Conservation (phyloP, 202 grass and related monocot genomes). For the Dendrocalamus latiflorus region DNA sequence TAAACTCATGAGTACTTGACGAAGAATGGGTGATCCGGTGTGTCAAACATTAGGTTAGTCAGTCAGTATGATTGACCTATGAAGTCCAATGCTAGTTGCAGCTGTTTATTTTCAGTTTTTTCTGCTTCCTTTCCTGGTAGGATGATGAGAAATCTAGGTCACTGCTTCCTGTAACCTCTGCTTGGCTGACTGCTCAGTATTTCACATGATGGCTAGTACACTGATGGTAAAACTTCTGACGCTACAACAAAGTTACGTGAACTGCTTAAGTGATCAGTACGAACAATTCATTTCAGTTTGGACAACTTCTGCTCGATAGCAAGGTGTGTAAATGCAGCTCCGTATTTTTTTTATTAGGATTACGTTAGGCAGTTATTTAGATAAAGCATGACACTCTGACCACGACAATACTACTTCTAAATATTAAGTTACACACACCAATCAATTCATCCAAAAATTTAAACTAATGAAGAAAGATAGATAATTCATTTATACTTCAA, state of each 20-base stretch:
- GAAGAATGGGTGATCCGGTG: not conserved
- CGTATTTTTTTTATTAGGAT: not conserved
- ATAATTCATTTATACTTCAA: too few relatives aligned
- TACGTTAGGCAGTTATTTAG: not conserved
- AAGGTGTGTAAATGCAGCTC: not conserved
- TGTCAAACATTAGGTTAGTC: conserved; percentile 35
- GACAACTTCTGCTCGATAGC: not conserved
- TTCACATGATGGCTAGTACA: not conserved
- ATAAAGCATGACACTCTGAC: not conserved
- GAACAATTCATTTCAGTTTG: not conserved
- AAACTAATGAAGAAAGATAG: too few relatives aligned
- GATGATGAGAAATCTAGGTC: not conserved
- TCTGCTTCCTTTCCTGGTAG: not conserved
- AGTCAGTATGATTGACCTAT: conserved; percentile 25
- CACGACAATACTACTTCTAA: not conserved
- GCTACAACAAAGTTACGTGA: not conserved
- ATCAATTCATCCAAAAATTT: too few relatives aligned
- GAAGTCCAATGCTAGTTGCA: conserved; percentile 1
- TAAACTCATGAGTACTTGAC: not conserved
- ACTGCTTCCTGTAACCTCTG: not conserved
- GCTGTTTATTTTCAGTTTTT: not conserved
- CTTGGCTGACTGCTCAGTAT: not conserved
- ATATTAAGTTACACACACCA: too few relatives aligned
- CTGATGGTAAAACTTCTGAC: not conserved
- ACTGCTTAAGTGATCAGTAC: not conserved